These are phyloP conservation scores for Lactifluus volemus DNA, from an alignment of 768 basidiomycete genomes.

Conservation along the genomic window DNA sequence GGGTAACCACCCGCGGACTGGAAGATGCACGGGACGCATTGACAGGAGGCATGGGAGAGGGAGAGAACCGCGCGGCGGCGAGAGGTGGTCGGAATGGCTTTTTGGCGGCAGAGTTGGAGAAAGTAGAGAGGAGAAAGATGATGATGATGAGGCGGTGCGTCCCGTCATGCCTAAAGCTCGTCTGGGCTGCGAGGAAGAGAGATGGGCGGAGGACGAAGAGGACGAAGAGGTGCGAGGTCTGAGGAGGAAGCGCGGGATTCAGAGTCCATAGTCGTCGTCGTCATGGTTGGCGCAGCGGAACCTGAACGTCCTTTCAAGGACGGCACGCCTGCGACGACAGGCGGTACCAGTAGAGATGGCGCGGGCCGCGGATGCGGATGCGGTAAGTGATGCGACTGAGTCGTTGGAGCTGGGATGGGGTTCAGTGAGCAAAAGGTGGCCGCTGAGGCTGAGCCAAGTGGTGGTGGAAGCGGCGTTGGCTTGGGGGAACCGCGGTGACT, in stretches of 20 bases:
- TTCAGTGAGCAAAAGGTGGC: not conserved
- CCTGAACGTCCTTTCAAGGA: not conserved
- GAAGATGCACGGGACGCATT: too few species aligned
- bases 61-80: too few species aligned
- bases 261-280: not conserved
- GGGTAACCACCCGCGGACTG: not conserved
- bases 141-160: not conserved
- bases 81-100: conserved; percentile 10
- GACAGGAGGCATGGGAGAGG: too few species aligned
- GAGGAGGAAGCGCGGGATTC: not conserved
- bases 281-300: not conserved
- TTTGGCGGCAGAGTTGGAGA: not conserved
- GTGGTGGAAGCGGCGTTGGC: not conserved
- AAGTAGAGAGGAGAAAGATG: too few species aligned
- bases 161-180: conserved; percentile 9
- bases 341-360: not conserved
- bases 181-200: not conserved
- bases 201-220: not conserved
- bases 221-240: not conserved
- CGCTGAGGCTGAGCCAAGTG: not conserved
- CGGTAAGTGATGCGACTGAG: not conserved
- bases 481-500: not conserved
- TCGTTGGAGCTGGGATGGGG: not conserved
- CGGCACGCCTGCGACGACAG: not conserved
- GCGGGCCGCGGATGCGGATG: too few species aligned